Evolutionary conservation across 2,329 filamentous ascomycete genomes (phyloP).

Genomic region (Bertia moriformis): DNA sequence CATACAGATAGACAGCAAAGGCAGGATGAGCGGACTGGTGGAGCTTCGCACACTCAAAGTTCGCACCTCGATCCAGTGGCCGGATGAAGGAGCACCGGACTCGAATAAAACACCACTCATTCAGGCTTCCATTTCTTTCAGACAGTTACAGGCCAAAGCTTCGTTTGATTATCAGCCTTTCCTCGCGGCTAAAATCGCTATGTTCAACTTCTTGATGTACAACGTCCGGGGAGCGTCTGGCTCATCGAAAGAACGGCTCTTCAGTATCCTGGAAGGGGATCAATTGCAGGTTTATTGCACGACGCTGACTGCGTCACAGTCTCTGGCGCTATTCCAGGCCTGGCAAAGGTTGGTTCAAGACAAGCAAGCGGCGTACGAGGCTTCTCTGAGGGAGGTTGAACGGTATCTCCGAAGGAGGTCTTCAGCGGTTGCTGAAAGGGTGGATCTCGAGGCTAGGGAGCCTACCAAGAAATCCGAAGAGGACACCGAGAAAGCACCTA

Average conservation of each 20-base stretch:
- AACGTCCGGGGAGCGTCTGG: conserved; percentile 48
- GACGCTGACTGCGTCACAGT: conserved; percentile 73
- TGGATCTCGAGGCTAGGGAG: conserved; percentile 12
- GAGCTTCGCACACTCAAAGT: conserved; percentile 66
- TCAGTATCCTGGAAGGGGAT: conserved; percentile 78
- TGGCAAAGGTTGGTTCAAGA: conserved; percentile 77
- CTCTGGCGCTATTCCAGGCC: conserved; percentile 75
- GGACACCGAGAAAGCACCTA: conserved; percentile 45
- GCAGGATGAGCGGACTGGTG: conserved; percentile 78
- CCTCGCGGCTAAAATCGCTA: conserved; percentile 72
- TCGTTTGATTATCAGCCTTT: conserved; percentile 97
- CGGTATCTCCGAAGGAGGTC: conserved; percentile 71
- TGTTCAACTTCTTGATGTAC: conserved; percentile 93
- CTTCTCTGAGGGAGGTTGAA: conserved; percentile 78
- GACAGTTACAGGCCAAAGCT: conserved; percentile 68
- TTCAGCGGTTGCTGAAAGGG: conserved; percentile 9
- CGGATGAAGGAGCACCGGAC: conserved; percentile 51
- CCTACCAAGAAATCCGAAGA: conserved; percentile 25
- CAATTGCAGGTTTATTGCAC: conserved; percentile 84
- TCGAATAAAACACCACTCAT: conserved; percentile 71
- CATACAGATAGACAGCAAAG: conserved; percentile 67
- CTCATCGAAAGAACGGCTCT: conserved; percentile 63
- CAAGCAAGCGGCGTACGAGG: conserved; percentile 69
- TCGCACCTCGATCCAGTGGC: conserved; percentile 91
- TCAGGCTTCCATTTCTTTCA: conserved; percentile 76